Evolutionary conservation across 2,329 filamentous ascomycete species (phyloP), one percentile per base, ranked within the genome.

Genomic region (Scleromitrula shiraiana): DNA sequence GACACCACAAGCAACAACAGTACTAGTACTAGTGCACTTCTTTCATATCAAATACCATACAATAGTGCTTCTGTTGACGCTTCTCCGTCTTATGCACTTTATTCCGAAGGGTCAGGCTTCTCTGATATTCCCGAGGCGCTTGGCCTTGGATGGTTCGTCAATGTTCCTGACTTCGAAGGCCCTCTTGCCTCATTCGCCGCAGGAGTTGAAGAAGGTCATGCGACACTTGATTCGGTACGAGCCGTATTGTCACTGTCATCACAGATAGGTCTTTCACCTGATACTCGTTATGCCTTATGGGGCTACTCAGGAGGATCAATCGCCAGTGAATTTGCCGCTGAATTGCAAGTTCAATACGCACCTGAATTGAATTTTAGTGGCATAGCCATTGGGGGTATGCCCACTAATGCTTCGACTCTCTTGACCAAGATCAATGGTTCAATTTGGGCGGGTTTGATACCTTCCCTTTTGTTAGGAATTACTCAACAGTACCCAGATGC

Each of bases 281-380:
- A 42, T 20, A 30, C 42, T 5, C 19, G 33, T 2, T 48, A 44
- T 27, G 50, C 45, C 22, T 32, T 77, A 46, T 78, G 74, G 73
- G 77, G 77, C 0, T 80, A 78, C 56, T 76, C 72, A 0, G 77
- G 77, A 2, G 76, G 76, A 4, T 69, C 70, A 2, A 52, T 78
- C 15, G 74, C 75, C 0, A 71, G 65, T 2, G 73, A 72, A 24
- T 75, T 69, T 66, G 76, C 76, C 0, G 70, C 72, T 14, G 74
- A 78, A 41, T 58, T 78, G 19, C 73, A 75, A 36, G 63, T 66
- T 0, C 62, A 64, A 4, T 80, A 80, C 51, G 76, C 76, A 0
- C 74, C 76, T 0, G 74, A 77, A 32, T 59, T 80, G 5, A 60
- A 65, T 2, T 66, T 80, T 26, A 63, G 63, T 1, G 75, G 74